A percentile compares a stretch with the other conserved stretches of the same genome.
These are phyloP conservation scores for Cladophialophora carrionii DNA, from an alignment of 2,329 filamentous ascomycete species.

Conservation along the genomic window DNA sequence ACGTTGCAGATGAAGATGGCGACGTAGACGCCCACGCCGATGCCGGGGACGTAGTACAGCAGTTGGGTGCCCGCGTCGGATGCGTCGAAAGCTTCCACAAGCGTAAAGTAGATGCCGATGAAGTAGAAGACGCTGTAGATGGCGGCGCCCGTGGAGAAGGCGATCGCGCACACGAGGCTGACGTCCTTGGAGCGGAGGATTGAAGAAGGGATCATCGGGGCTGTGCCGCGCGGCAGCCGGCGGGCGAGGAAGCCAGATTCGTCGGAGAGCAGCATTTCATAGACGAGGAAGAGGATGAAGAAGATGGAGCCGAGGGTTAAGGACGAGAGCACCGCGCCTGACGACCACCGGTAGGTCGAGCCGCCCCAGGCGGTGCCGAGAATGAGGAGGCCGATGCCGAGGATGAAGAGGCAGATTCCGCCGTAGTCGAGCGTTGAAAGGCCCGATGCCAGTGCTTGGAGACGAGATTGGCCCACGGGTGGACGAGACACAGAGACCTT, in stretches of 20 bases:
- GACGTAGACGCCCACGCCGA: constrained; percentile 62
- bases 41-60: constrained; percentile 66
- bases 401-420: constrained; percentile 51
- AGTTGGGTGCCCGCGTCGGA: constrained; percentile 61
- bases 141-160: constrained; percentile 61
- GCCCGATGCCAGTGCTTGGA: constrained; percentile 50
- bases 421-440: constrained; percentile 57
- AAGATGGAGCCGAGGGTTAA: constrained; percentile 47
- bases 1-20: constrained; percentile 64
- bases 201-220: constrained; percentile 66
- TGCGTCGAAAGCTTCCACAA: constrained; percentile 59
- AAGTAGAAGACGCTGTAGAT: constrained; percentile 67
- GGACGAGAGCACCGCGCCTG: constrained; percentile 45
- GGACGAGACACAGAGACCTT: constrained; percentile 37
- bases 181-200: constrained; percentile 63
- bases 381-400: constrained; percentile 50
- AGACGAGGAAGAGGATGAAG: constrained; percentile 46
- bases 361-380: constrained; percentile 53
- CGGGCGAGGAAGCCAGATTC: constrained; percentile 54
- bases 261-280: constrained; percentile 52
- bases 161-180: constrained; percentile 63
- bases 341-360: constrained; percentile 50
- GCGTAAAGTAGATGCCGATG: constrained; percentile 68
- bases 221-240: constrained; percentile 56
- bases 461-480: constrained; percentile 1